Conservation (phyloP, 2,329 filamentous ascomycete genomes). For the Fusarium begoniae region DNA sequence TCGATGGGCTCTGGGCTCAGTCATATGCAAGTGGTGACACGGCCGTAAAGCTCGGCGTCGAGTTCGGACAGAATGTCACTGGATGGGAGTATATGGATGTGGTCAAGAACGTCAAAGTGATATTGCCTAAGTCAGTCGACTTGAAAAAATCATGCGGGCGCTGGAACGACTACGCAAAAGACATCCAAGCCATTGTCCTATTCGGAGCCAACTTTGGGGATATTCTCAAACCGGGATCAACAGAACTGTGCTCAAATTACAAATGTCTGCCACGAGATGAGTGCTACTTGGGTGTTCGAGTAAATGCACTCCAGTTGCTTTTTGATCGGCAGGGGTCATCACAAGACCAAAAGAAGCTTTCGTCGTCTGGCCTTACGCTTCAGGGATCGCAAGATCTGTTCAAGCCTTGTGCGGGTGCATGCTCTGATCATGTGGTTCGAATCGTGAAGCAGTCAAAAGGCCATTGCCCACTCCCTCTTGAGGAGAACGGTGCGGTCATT, state of each 20-base stretch:
- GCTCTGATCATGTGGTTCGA: not conserved
- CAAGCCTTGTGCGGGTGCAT: not conserved
- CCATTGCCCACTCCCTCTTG: not conserved
- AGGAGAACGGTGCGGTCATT: not conserved
- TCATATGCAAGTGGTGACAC: not conserved
- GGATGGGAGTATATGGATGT: not conserved
- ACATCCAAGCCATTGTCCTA: not conserved
- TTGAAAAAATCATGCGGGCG: not conserved
- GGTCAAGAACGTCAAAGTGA: not conserved
- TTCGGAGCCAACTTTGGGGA: not conserved
- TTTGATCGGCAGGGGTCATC: not conserved
- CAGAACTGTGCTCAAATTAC: not conserved
- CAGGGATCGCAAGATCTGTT: not conserved
- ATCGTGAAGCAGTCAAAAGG: not conserved
- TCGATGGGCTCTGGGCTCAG: not conserved
- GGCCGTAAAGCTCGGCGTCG: not conserved
- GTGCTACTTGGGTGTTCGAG: not conserved
- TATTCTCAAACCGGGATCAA: not conserved
- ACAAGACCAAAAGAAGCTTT: not conserved
- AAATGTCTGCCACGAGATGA: not conserved
- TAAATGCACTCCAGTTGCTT: fast-evolving
- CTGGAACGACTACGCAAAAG: not conserved
- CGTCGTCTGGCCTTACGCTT: not conserved
- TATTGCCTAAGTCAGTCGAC: not conserved
- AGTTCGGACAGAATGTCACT: not conserved